phyloP scores from a whole-genome alignment of 2,329 filamentous ascomycete genomes.

The Dothideomycetidae sp. region DNA sequence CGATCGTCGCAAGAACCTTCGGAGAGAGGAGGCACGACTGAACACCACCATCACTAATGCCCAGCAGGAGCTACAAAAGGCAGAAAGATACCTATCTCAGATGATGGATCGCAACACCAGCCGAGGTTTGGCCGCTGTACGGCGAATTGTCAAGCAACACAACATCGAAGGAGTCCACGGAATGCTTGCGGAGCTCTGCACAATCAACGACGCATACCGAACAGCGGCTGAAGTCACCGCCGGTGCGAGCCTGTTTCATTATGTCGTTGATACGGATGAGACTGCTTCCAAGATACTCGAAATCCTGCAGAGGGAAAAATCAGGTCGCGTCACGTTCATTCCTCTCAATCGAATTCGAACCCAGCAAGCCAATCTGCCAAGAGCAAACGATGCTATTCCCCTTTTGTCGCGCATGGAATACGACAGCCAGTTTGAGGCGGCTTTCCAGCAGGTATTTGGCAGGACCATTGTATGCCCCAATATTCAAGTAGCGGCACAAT shows the following conservation, averaged over 20 bases:
- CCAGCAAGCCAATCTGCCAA: slow-evolving; percentile 57
- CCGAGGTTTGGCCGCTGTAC: slow-evolving; percentile 72
- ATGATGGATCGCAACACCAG: slow-evolving; percentile 85
- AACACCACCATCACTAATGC: slow-evolving; percentile 63
- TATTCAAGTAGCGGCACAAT: slow-evolving; percentile 73
- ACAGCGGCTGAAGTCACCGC: slow-evolving; percentile 87
- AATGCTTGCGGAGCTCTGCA: slow-evolving; percentile 81
- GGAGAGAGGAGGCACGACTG: slow-evolving; percentile 78
- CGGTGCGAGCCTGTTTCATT: slow-evolving; percentile 85
- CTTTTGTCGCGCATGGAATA: slow-evolving; percentile 75
- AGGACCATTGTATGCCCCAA: slow-evolving; percentile 91
- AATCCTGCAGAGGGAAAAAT: slow-evolving; percentile 60
- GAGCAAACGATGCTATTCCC: slow-evolving; percentile 74
- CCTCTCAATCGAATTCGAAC: slow-evolving; percentile 70
- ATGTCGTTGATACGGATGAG: slow-evolving; percentile 81
- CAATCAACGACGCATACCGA: slow-evolving; percentile 71
- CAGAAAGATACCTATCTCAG: slow-evolving; percentile 63
- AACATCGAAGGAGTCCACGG: slow-evolving; percentile 81
- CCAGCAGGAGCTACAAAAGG: slow-evolving; percentile 59
- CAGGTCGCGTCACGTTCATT: slow-evolving; percentile 87
- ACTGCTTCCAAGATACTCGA: slow-evolving; percentile 74
- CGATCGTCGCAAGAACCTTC: slow-evolving; percentile 76
- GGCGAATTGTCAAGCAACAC: slow-evolving; percentile 64
- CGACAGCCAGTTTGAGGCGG: slow-evolving; percentile 61
- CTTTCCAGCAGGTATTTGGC: slow-evolving; percentile 89